phyloP scores from a whole-genome alignment of 805 yeast genomes.

The Pichia scutulata region DNA sequence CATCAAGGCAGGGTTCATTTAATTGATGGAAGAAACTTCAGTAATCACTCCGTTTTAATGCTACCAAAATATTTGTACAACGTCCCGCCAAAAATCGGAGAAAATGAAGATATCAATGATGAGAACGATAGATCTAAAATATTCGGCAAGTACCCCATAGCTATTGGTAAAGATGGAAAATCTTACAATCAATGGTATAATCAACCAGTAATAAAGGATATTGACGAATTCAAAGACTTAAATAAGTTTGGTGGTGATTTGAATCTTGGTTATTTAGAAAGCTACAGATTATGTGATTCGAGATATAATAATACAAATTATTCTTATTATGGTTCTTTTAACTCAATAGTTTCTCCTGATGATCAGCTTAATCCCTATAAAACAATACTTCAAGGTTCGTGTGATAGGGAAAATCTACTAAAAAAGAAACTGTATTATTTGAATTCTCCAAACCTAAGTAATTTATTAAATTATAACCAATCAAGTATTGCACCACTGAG shows the following conservation, averaged over 20 bases:
- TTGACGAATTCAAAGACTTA: constrained; percentile 23
- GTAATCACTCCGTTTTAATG: constrained; percentile 68
- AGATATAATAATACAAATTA: not conserved
- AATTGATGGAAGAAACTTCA: constrained; percentile 66
- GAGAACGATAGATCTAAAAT: constrained; percentile 16
- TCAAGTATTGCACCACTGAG: not conserved
- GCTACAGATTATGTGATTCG: constrained; percentile 2
- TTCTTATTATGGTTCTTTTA: not conserved
- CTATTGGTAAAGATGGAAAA: not conserved
- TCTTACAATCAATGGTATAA: constrained; percentile 10
- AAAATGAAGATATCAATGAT: not conserved
- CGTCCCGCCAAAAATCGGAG: constrained; percentile 1
- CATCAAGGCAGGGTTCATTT: constrained; percentile 85
- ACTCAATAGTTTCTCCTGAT: not conserved
- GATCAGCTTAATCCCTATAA: not conserved
- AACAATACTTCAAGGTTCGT: constrained; percentile 1
- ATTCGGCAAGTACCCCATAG: constrained; percentile 4
- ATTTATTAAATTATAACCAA: not conserved
- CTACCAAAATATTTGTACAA: constrained; percentile 37
- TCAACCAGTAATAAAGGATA: constrained; percentile 25
- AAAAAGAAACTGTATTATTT: not conserved
- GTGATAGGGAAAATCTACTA: constrained; percentile 6
- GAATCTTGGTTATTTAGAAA: constrained; percentile 7
- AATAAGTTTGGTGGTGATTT: constrained; percentile 12
- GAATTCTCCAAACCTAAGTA: not conserved